Evolutionary conservation across 306 rosid species (phyloP).

Genomic region (Rubus idaeus): DNA sequence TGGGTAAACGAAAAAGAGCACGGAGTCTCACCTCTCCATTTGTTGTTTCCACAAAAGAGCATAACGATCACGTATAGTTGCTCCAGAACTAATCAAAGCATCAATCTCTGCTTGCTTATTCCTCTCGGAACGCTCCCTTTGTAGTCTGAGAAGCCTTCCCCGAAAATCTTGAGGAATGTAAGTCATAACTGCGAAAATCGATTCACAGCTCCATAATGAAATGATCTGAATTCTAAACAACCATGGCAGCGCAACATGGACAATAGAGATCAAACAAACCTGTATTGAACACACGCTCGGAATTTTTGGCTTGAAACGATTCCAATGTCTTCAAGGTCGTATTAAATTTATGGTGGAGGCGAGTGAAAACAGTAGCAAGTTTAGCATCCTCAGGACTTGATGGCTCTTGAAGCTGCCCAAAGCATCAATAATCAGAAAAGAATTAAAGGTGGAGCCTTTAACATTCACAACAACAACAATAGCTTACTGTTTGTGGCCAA

Average conservation of each 20-base stretch:
- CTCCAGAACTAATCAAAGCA: slow-evolving; percentile 78
- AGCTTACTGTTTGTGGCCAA: slow-evolving; percentile 64
- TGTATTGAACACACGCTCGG: slow-evolving; percentile 84
- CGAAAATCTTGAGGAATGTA: slow-evolving; percentile 99
- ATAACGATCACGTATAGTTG: slow-evolving; percentile 71
- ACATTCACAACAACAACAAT: not conserved
- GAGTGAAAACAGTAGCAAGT: slow-evolving; percentile 37
- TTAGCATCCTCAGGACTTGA: slow-evolving; percentile 50
- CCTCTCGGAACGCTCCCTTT: slow-evolving; percentile 96
- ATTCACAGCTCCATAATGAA: slow-evolving; percentile 9
- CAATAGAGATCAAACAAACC: slow-evolving; percentile 36
- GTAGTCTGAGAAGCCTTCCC: slow-evolving; percentile 83
- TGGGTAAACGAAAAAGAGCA: slow-evolving; percentile 17
- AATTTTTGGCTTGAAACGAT: slow-evolving; percentile 74
- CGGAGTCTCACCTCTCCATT: slow-evolving; percentile 77
- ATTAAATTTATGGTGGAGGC: slow-evolving; percentile 54
- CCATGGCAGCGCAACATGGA: not conserved
- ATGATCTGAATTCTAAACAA: not conserved
- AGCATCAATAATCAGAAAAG: not conserved
- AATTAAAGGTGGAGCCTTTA: not conserved
- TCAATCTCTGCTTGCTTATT: slow-evolving; percentile 91
- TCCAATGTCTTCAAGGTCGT: slow-evolving; percentile 54
- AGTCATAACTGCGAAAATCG: slow-evolving; percentile 72
- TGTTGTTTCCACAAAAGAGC: slow-evolving; percentile 90
- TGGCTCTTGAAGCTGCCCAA: slow-evolving; percentile 63